Conservation (phyloP, 768 basidiomycete species). For the Tubosaeta sp. region DNA sequence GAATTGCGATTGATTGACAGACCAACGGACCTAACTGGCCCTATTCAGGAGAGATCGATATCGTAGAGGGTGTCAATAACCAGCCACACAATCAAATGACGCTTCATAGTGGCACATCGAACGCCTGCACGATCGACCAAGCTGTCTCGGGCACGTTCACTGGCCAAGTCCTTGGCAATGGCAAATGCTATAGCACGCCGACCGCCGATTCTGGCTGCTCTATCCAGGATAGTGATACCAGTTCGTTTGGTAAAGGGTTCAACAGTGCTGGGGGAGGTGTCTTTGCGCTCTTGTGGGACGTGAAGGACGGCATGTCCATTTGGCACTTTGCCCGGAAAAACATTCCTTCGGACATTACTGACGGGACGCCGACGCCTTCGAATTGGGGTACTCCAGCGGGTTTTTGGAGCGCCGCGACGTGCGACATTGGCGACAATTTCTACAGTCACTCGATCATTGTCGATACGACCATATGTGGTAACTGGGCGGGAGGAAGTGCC, state of each 20-base stretch:
- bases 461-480: constrained; percentile 34
- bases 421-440: constrained; percentile 48
- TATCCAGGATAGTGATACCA: constrained; percentile 35
- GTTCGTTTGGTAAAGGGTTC: constrained; percentile 38
- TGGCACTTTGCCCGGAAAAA: constrained; percentile 51
- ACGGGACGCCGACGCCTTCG: constrained; percentile 38
- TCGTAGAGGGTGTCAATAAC: constrained; percentile 67
- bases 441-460: constrained; percentile 44
- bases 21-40: constrained; percentile 55
- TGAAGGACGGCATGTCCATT: constrained; percentile 41
- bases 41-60: constrained; percentile 59
- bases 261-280: constrained; percentile 44
- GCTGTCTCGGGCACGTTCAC: constrained; percentile 14
- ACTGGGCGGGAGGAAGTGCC: constrained; percentile 24
- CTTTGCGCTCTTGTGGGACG: constrained; percentile 54
- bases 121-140: constrained; percentile 24
- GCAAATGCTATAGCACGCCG: constrained; percentile 38
- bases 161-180: constrained; percentile 17
- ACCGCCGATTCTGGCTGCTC: constrained; percentile 47
- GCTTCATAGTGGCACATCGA: constrained; percentile 51
- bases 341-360: constrained; percentile 48
- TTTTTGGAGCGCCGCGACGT: constrained; percentile 44
- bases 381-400: constrained; percentile 52
- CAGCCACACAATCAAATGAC: constrained; percentile 58
- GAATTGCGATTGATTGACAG: constrained; percentile 11